Evolutionary conservation across 2,329 filamentous ascomycete species (phyloP).

Genomic region (Nemania sp.): DNA sequence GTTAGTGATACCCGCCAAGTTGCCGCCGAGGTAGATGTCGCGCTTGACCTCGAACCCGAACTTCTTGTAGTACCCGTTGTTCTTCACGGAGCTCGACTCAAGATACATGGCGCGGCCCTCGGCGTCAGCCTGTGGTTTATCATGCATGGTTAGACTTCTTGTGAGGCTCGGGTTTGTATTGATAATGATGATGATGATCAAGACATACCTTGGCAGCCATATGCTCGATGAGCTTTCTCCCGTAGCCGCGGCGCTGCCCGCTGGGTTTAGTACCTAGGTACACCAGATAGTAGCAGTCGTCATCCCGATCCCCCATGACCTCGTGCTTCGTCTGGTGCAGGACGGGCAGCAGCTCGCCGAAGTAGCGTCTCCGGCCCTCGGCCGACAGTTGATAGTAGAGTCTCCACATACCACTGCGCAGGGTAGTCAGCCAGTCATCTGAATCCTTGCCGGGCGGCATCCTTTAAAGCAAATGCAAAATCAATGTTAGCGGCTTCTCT

Average conservation of each 20-base stretch:
- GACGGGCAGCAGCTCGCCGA: constrained; percentile 74
- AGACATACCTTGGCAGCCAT: constrained; percentile 64
- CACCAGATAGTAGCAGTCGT: constrained; percentile 78
- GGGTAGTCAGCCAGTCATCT: constrained; percentile 72
- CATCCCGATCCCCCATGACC: constrained; percentile 68
- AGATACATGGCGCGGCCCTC: constrained; percentile 74
- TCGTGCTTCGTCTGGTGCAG: constrained; percentile 73
- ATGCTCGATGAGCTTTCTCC: constrained; percentile 70
- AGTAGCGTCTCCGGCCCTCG: constrained; percentile 76
- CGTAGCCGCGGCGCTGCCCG: constrained; percentile 74
- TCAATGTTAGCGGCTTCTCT: constrained; percentile 14
- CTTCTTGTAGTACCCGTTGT: constrained; percentile 73
- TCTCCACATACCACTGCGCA: constrained; percentile 78
- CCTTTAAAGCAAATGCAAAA: constrained; percentile 55
- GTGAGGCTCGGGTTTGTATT: background rate
- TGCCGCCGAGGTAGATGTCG: constrained; percentile 60
- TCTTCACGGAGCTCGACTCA: constrained; percentile 72
- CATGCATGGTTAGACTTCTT: background rate
- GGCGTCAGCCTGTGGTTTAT: constrained; percentile 62
- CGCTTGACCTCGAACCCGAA: constrained; percentile 72
- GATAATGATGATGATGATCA: background rate
- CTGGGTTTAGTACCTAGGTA: constrained; percentile 78
- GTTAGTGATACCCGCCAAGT: constrained; percentile 22
- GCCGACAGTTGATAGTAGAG: constrained; percentile 73
- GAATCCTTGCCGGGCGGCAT: constrained; percentile 75